Conservation (phyloP, 202 grass and related monocot genomes). For the Musa balbisiana region DNA sequence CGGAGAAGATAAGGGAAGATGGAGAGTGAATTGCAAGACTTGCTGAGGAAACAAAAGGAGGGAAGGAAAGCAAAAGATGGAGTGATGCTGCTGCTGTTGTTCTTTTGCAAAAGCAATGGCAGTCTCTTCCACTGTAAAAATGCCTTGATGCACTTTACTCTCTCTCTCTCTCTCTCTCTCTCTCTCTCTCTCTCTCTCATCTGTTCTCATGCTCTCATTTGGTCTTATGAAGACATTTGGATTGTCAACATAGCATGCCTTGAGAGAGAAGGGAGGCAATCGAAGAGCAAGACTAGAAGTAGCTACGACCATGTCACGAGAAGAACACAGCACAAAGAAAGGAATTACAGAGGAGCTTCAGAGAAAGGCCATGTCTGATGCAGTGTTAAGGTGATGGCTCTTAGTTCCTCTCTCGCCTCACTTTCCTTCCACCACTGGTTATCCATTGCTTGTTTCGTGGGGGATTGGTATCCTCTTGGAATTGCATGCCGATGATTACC, state of each 20-base stretch:
- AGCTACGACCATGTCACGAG: neutral
- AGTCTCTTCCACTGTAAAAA: neutral
- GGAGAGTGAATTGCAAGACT: neutral
- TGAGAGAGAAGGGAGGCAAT: neutral
- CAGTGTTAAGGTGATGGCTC: neutral
- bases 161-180: no score
- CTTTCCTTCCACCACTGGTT: neutral
- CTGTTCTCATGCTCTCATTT: no score
- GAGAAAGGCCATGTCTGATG: neutral
- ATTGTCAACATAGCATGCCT: neutral
- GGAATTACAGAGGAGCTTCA: neutral
- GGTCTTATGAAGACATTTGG: no score
- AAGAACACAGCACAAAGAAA: constrained; percentile 1
- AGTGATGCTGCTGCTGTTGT: neutral
- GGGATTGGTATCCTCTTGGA: constrained; percentile 16
- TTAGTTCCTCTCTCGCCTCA: neutral
- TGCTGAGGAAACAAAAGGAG: neutral
- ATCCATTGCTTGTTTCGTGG: constrained; percentile 16
- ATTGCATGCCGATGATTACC: constrained; percentile 2
- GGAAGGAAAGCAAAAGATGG: constrained; percentile 5
- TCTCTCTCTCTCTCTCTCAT: no score
- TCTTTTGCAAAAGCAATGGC: neutral
- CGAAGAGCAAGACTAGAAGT: neutral
- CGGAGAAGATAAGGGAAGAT: neutral
- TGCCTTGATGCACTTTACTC: neutral